Evolutionary conservation across 1,139 yeast genomes (phyloP).

Genomic region (Scheffersomyces parashehatae): DNA sequence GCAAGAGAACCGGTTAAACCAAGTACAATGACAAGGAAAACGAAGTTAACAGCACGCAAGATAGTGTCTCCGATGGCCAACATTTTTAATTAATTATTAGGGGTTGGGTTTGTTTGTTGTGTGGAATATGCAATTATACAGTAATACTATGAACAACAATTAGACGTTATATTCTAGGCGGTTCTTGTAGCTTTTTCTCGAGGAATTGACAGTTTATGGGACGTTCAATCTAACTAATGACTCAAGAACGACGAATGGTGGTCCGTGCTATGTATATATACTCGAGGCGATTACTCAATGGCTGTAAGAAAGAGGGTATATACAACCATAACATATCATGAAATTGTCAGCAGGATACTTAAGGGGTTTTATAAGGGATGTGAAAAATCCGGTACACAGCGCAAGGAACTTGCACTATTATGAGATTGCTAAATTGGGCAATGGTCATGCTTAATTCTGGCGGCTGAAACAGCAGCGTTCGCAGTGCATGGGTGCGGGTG

Average conservation of each 20-base stretch:
- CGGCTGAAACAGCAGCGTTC: constrained; percentile 12
- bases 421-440: constrained; percentile 13
- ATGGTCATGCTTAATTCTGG: constrained; percentile 15
- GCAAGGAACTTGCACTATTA: constrained; percentile 2
- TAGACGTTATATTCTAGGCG: neutral
- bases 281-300: neutral
- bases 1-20: constrained; percentile 88
- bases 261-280: too few species aligned
- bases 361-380: constrained; percentile 1
- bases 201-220: too few species aligned
- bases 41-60: constrained; percentile 72
- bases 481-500: constrained; percentile 4
- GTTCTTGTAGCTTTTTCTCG: neutral
- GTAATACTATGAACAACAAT: neutral
- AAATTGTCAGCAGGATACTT: constrained; percentile 5
- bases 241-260: too few species aligned
- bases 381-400: neutral
- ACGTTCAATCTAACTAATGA: too few species aligned
- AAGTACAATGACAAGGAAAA: constrained; percentile 71
- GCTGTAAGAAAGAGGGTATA: neutral
- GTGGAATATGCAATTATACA: neutral
- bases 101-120: constrained; percentile 1
- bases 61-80: constrained; percentile 73
- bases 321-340: neutral
- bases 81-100: constrained; percentile 24